Percentiles rank a stretch among this genome's conserved stretches.
Evolutionary conservation across 345 rosid species (phyloP).

Genomic region (Acer saccharum): DNA sequence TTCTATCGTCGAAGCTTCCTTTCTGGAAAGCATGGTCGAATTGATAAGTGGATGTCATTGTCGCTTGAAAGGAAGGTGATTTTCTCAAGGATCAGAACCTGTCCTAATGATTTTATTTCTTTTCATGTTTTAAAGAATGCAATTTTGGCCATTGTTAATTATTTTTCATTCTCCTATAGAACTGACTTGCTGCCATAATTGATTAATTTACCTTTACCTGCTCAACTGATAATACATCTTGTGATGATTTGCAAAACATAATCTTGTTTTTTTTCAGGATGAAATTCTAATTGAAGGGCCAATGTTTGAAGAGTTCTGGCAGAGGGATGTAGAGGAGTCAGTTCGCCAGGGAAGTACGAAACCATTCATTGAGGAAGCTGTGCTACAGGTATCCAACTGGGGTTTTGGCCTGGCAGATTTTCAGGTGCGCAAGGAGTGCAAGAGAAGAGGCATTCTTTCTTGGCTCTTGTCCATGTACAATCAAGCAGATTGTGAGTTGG

Average conservation of each 20-base stretch:
- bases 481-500: slow-evolving; percentile 70
- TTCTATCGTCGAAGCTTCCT: slow-evolving; percentile 71
- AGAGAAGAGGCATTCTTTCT: slow-evolving; percentile 57
- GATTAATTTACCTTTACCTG: neutral
- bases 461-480: slow-evolving; percentile 84
- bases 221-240: neutral
- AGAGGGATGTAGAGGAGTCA: slow-evolving; percentile 91
- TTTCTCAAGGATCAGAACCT: slow-evolving; percentile 1
- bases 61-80: slow-evolving; percentile 70
- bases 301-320: slow-evolving; percentile 74
- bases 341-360: slow-evolving; percentile 73
- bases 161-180: neutral
- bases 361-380: slow-evolving; percentile 82
- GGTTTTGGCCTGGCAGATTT: slow-evolving; percentile 80
- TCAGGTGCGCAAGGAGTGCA: slow-evolving; percentile 68
- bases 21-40: slow-evolving; percentile 70
- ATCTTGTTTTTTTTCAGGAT: slow-evolving; percentile 58
- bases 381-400: slow-evolving; percentile 78
- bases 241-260: slow-evolving; percentile 3
- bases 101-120: slow-evolving; percentile 13
- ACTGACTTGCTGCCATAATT: neutral
- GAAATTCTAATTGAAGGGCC: slow-evolving; percentile 50
- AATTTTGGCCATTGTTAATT: neutral
- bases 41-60: slow-evolving; percentile 76
- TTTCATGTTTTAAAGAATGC: neutral